Evolutionary conservation across 1,284 basidiomycete species (phyloP).

Genomic region (Mycena citricolor): DNA sequence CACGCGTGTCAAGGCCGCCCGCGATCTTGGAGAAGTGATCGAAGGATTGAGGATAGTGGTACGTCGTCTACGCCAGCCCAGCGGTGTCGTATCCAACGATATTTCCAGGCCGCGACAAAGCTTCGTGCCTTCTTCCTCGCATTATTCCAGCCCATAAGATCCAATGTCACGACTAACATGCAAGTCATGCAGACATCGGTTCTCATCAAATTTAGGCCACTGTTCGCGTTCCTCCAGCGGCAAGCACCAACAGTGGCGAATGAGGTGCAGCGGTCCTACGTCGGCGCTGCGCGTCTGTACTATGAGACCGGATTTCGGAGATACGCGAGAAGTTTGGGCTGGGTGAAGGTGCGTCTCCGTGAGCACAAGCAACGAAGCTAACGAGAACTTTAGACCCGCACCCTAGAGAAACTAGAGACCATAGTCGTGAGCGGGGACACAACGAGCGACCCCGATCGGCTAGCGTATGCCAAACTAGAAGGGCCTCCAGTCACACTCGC

Average conservation of each 20-base stretch:
- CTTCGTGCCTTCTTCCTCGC: slow-evolving; percentile 86
- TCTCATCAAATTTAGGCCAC: slow-evolving; percentile 79
- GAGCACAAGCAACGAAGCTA: not conserved
- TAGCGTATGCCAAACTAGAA: slow-evolving; percentile 71
- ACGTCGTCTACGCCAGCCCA: slow-evolving; percentile 26
- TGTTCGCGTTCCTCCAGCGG: slow-evolving; percentile 85
- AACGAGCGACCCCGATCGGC: slow-evolving; percentile 51
- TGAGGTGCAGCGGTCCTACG: slow-evolving; percentile 89
- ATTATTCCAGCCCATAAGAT: slow-evolving; percentile 79
- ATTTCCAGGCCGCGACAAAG: slow-evolving; percentile 76
- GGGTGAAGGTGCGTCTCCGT: slow-evolving; percentile 60
- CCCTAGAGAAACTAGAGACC: slow-evolving; percentile 61
- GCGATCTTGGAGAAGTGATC: slow-evolving; percentile 78
- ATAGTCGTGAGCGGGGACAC: slow-evolving; percentile 48
- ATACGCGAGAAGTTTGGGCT: slow-evolving; percentile 81
- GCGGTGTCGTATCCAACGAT: not conserved
- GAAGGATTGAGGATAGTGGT: slow-evolving; percentile 88
- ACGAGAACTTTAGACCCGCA: slow-evolving; percentile 47
- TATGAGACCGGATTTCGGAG: slow-evolving; percentile 95
- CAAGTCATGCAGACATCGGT: slow-evolving; percentile 90
- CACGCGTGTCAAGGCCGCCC: slow-evolving; percentile 79
- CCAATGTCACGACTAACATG: slow-evolving; percentile 88
- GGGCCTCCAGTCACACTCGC: slow-evolving; percentile 79
- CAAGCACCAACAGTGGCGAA: slow-evolving; percentile 82
- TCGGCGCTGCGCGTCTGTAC: slow-evolving; percentile 83